Evolutionary conservation across 441 rosid genomes (phyloP), one percentile per base, ranked within the genome.

Genomic region (Jatropha multifida): DNA sequence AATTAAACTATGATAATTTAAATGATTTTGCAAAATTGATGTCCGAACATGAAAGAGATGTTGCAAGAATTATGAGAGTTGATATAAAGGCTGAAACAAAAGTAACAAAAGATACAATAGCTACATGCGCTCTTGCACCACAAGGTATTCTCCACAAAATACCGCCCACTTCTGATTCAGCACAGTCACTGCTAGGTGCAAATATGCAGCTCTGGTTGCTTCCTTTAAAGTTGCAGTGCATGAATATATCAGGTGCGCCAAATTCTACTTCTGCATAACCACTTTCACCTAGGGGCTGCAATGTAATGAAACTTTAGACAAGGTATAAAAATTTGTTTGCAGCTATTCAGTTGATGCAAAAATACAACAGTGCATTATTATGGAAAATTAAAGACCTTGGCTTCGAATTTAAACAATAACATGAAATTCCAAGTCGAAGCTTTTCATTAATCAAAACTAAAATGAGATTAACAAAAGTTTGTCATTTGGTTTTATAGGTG

Each of bases 91-190:
- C 65, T 11, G 62, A 17, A 20, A 51, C 48, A 51, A 73, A 73
- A 8, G 76, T 73, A 18, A 73, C 23, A 6, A 37, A n/a, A 41
- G 69, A 69, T 12, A 82, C 85, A 15, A 74, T 27, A 12, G 59
- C 74, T 37, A 82, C 63, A 82, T 90, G 93, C 62, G 66, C 69
- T 38, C 82, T 84, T 17, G 68, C 87, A 63, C 96, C 94, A 1
- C 88, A 81, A 64, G 98, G 96, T 63, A 96, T 84, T 54, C 79
- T 85, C 98, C 97, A 96, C 58, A 80, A 71, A 44, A 85, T 83
- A 73, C 73, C 61, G 6, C 49, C 78, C 13, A 52, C 68, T 71
- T 67, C 72, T 6, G 74, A 61, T 68, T 80, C 78, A 0, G 63
- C 68, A 69, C 49, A 5, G 51, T 77, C 83, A 14, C 40, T 18